Percentiles rank a stretch among this genome's conserved stretches.
Conservation (phyloP, 2,329 filamentous ascomycete genomes). For the Nemania sp. region DNA sequence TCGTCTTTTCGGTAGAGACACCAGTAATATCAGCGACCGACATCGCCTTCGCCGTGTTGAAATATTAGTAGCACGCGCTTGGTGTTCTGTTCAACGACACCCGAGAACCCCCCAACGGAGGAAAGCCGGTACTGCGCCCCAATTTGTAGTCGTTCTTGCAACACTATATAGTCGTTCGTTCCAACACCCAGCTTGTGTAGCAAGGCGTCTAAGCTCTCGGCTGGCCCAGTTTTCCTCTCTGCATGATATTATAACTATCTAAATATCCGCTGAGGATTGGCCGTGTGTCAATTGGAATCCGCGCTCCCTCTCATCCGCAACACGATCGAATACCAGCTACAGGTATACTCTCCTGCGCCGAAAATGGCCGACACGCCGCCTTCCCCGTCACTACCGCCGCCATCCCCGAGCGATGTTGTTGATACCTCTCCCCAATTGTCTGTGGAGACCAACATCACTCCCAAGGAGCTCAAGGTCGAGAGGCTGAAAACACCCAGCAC, state of each 20-base stretch:
- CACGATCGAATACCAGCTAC: slow-evolving; percentile 5
- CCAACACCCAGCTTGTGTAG: not conserved
- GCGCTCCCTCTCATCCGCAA: slow-evolving; percentile 8
- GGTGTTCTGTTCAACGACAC: not conserved
- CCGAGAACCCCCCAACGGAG: not conserved
- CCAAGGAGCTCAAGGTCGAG: slow-evolving; percentile 38
- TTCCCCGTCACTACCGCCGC: not conserved
- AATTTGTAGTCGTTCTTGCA: not conserved
- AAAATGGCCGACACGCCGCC: slow-evolving; percentile 36
- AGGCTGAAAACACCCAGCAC: slow-evolving; percentile 48
- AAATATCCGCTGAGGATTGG: not conserved
- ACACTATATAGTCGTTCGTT: slow-evolving; percentile 5
- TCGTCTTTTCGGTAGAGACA: not conserved
- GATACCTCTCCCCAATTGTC: slow-evolving; percentile 36
- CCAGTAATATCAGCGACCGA: not conserved
- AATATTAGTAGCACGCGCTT: not conserved
- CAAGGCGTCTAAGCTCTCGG: not conserved
- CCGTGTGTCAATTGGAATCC: slow-evolving; percentile 16
- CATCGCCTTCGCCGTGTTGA: slow-evolving; percentile 6
- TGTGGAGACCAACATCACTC: slow-evolving; percentile 32
- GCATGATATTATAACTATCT: slow-evolving; percentile 2
- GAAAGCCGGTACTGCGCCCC: not conserved
- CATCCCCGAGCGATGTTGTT: slow-evolving; percentile 32
- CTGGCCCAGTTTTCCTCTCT: not conserved
- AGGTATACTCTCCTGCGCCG: slow-evolving; percentile 2